Evolutionary conservation across 2,329 filamentous ascomycete species (phyloP).

Genomic region (Fusarium aywerte): DNA sequence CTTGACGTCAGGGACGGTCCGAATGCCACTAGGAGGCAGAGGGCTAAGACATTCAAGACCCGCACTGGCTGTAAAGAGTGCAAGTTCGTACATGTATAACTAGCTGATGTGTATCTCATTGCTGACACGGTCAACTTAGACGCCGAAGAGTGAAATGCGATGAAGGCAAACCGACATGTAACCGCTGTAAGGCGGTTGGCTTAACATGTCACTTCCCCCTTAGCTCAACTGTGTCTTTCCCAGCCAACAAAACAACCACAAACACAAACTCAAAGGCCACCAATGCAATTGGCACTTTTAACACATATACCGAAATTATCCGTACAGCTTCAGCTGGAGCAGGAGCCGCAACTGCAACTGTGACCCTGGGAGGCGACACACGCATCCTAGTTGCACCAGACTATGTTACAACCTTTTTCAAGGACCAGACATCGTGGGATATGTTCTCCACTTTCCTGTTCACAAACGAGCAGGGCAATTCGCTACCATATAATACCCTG

Average conservation of each 20-base stretch:
- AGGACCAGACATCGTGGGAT: slow-evolving; percentile 39
- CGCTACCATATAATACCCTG: slow-evolving; percentile 34
- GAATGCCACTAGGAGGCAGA: slow-evolving; percentile 15
- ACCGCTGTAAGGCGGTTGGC: slow-evolving; percentile 25
- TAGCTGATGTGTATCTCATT: background rate
- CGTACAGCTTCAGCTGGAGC: background rate
- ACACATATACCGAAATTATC: background rate
- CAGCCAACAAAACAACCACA: background rate
- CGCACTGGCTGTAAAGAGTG: slow-evolving; percentile 39
- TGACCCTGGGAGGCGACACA: slow-evolving; percentile 7
- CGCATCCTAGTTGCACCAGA: slow-evolving; percentile 31
- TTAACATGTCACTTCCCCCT: slow-evolving; percentile 30
- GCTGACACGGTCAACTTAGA: slow-evolving; percentile 8
- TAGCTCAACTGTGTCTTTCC: background rate
- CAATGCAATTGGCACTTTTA: background rate
- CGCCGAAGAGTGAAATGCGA: slow-evolving; percentile 44
- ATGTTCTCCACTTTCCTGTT: slow-evolving; percentile 38
- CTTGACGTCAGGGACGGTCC: slow-evolving; percentile 24
- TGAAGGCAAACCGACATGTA: slow-evolving; percentile 35
- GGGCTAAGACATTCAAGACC: slow-evolving; percentile 36
- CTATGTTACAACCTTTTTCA: slow-evolving; percentile 33
- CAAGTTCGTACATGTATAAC: slow-evolving; percentile 29
- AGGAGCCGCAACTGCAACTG: background rate
- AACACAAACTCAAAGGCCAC: background rate
- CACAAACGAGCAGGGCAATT: slow-evolving; percentile 30